A percentile compares a stretch with the other conserved stretches of the same genome.
Conservation (phyloP, 768 basidiomycete genomes). For the Lactarius sanguifluus region DNA sequence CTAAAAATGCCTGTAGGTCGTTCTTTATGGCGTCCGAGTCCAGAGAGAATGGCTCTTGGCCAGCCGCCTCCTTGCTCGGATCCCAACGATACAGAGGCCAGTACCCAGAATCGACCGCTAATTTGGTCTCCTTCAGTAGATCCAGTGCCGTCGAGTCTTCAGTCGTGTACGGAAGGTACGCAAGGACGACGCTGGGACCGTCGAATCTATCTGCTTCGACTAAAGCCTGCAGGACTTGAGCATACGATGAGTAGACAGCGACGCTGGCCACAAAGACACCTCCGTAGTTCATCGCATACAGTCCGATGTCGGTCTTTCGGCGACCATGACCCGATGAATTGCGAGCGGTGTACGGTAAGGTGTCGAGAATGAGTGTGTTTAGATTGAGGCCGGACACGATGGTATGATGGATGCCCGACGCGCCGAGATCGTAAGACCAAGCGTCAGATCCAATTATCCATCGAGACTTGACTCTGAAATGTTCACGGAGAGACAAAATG, state of each 20-base stretch:
- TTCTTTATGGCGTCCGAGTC: constrained; percentile 95
- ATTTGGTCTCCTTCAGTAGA: constrained; percentile 95
- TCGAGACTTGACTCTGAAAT: constrained; percentile 68
- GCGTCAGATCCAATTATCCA: constrained; percentile 99
- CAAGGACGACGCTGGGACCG: constrained; percentile 90
- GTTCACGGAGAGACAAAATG: constrained; percentile 57
- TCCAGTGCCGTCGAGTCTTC: constrained; percentile 81
- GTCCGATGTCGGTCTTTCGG: constrained; percentile 92
- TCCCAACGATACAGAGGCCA: constrained; percentile 99
- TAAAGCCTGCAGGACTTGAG: constrained; percentile 88
- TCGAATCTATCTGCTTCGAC: constrained; percentile 87
- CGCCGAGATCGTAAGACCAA: constrained; percentile 96
- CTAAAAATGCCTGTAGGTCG: constrained; percentile 90
- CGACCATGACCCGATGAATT: constrained; percentile 66
- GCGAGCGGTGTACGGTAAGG: constrained; percentile 81
- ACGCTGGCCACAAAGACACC: constrained; percentile 95
- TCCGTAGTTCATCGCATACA: constrained; percentile 99
- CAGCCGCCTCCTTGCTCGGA: constrained; percentile 72
- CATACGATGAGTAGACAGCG: constrained; percentile 94
- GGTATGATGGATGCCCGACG: constrained; percentile 92
- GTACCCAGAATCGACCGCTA: constrained; percentile 93
- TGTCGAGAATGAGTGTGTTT: constrained; percentile 95
- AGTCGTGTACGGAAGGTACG: constrained; percentile 85
- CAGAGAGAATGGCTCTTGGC: constrained; percentile 84
- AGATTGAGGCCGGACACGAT: constrained; percentile 89